Percentiles rank a stretch among this genome's conserved stretches.
These are phyloP conservation scores for Celoporthe dispersa DNA, from an alignment of 2,329 filamentous ascomycete genomes.

Conservation along the genomic window DNA sequence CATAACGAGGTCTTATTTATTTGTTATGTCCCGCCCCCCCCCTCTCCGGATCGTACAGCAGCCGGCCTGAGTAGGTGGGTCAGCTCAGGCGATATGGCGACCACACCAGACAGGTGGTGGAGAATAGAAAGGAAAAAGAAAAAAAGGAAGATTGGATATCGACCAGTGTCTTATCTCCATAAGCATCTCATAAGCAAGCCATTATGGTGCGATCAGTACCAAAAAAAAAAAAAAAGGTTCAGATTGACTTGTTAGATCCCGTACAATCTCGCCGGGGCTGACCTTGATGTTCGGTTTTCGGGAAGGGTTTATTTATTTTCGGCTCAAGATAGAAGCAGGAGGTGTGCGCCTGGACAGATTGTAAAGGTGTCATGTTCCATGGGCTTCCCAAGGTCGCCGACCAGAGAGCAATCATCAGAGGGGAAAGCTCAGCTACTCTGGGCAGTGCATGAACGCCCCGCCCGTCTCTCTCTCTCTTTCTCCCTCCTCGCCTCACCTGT, in stretches of 20 bases:
- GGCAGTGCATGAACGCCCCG: neutral
- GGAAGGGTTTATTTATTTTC: too few species aligned
- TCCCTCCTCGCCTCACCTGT: neutral
- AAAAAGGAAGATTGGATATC: too few species aligned
- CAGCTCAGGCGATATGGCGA: too few species aligned
- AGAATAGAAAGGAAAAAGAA: neutral
- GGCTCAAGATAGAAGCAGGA: conserved; percentile 1
- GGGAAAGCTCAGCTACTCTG: neutral
- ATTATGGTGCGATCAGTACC: neutral
- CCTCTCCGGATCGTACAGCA: neutral
- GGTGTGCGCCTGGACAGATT: neutral
- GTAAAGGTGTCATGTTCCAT: too few species aligned
- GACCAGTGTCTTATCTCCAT: too few species aligned
- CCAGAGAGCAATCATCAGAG: neutral
- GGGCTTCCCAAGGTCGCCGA: too few species aligned
- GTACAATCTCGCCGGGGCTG: neutral
- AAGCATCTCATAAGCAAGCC: neutral
- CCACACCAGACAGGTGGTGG: neutral
- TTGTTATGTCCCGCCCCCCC: conserved; percentile 11
- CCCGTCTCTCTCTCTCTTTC: neutral
- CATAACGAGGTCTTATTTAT: conserved; percentile 36
- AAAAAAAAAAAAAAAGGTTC: neutral
- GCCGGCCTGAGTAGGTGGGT: neutral
- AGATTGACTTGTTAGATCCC: neutral
- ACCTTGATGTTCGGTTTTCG: neutral